phyloP scores from a whole-genome alignment of 2,329 filamentous ascomycete species.

The Botrytis pseudocinerea region DNA sequence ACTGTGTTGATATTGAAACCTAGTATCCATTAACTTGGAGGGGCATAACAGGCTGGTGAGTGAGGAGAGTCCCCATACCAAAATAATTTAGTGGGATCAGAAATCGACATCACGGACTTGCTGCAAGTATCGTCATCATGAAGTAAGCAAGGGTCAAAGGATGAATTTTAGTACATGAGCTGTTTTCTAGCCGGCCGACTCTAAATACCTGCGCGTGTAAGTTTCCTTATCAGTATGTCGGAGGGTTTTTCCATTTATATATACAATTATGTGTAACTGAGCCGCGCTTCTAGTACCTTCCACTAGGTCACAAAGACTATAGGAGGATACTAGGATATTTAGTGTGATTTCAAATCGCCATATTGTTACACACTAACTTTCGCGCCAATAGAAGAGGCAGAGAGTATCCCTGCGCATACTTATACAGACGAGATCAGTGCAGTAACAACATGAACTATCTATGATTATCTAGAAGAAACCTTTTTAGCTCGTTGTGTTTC shows the following conservation, averaged over 20 bases:
- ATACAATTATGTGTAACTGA: not conserved
- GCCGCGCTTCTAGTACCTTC: not conserved
- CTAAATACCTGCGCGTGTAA: not conserved
- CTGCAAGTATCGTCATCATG: not conserved
- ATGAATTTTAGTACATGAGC: not conserved
- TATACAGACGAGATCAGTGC: not conserved
- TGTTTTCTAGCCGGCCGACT: not conserved
- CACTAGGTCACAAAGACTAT: fast-evolving
- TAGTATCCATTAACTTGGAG: not conserved
- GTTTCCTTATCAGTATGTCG: not conserved
- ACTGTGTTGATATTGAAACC: not conserved
- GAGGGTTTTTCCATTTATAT: not conserved
- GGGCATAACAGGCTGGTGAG: not conserved
- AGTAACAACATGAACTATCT: not conserved
- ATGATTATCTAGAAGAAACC: not conserved
- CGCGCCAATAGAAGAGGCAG: not conserved
- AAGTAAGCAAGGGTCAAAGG: fast-evolving
- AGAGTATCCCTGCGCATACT: not conserved
- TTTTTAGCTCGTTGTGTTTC: not conserved
- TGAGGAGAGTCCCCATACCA: not conserved
- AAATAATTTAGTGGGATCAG: not conserved
- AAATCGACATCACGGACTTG: fast-evolving
- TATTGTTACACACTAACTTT: not conserved
- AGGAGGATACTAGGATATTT: not conserved
- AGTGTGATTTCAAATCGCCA: not conserved